Evolutionary conservation across 192 early-diverging fungal species (phyloP).

Genomic region (Entomortierella beljakovae): DNA sequence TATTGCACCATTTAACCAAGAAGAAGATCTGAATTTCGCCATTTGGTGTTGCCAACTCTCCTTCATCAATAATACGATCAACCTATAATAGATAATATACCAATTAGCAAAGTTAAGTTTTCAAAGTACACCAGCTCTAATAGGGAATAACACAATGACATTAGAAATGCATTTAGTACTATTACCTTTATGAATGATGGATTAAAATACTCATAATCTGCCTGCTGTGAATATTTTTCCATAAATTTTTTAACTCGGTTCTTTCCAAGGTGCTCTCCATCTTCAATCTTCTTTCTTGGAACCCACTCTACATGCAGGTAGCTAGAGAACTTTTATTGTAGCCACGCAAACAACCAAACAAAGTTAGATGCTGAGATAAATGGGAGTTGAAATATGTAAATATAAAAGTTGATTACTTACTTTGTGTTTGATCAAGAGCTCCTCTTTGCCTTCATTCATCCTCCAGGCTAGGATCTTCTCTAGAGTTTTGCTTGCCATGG

Average conservation of each 20-base stretch:
- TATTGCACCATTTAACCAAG: conserved; percentile 81
- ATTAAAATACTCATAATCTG: conserved; percentile 71
- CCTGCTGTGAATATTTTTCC: conserved; percentile 68
- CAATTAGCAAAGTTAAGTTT: not conserved
- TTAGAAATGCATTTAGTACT: not conserved
- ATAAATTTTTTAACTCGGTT: conserved; percentile 81
- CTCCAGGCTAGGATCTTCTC: conserved; percentile 66
- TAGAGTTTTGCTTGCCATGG: conserved; percentile 62
- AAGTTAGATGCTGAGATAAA: too few species aligned
- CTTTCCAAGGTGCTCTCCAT: conserved; percentile 69
- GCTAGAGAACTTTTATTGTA: conserved; percentile 70
- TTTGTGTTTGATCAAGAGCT: conserved; percentile 87
- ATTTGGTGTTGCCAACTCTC: conserved; percentile 67
- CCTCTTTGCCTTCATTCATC: conserved; percentile 63
- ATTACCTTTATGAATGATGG: conserved; percentile 71
- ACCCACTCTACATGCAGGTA: conserved; percentile 84
- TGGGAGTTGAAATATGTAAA: not conserved
- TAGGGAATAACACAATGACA: not conserved
- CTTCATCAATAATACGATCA: conserved; percentile 88
- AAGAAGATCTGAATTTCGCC: conserved; percentile 71
- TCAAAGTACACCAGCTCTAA: not conserved
- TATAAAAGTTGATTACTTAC: conserved; percentile 41
- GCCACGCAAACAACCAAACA: too few species aligned
- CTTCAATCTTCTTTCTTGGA: conserved; percentile 55
- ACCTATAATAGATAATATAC: conserved; percentile 55